Conservation (phyloP, 1,284 basidiomycete genomes). For the Malassezia equina region DNA sequence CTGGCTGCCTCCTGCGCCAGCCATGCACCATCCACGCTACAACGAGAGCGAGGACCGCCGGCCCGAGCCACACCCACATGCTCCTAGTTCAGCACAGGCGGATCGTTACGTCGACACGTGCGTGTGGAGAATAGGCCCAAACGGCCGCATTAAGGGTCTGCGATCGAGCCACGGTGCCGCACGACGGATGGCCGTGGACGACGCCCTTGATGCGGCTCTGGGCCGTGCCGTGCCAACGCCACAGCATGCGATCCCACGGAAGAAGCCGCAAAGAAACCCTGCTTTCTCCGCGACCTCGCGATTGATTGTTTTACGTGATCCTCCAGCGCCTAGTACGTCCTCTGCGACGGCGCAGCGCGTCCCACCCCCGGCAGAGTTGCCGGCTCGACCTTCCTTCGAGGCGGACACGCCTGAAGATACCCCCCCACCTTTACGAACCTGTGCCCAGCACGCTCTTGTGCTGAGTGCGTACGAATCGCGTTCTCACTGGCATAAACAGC, state of each 20-base stretch:
- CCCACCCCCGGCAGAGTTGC: neutral
- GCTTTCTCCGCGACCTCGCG: constrained; percentile 3
- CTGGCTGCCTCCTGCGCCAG: neutral
- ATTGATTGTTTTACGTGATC: constrained; percentile 6
- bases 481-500: neutral
- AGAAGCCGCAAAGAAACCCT: neutral
- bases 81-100: neutral
- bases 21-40: neutral
- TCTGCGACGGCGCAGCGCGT: neutral
- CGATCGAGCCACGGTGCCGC: neutral
- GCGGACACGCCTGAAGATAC: neutral
- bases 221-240: neutral
- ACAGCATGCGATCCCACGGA: neutral
- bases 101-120: neutral
- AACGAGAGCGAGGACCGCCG: neutral
- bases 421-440: neutral
- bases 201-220: neutral
- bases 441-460: neutral
- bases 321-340: neutral
- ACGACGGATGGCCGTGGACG: neutral
- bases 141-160: neutral
- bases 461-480: neutral
- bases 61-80: neutral
- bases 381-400: neutral
- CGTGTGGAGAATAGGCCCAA: neutral